These are phyloP conservation scores for Penicillium sp. DNA, from an alignment of 2,329 filamentous ascomycete genomes.

Conservation along the genomic window DNA sequence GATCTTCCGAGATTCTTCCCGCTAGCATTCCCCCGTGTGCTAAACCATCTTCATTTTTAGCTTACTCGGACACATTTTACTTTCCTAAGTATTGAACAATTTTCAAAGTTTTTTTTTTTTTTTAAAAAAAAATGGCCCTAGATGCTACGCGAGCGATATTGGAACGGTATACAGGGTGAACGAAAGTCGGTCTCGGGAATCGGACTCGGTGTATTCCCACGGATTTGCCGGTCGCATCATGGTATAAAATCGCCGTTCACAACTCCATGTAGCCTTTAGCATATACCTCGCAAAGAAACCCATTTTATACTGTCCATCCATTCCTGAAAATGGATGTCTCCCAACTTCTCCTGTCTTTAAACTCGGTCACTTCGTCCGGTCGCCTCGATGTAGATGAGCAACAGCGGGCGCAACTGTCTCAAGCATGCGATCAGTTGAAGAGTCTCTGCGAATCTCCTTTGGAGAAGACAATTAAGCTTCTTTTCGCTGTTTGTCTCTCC, in stretches of 20 bases:
- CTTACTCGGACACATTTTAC: no score
- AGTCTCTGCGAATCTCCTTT: conserved; percentile 1
- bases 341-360: background rate
- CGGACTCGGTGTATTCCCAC: background rate
- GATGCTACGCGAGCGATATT: background rate
- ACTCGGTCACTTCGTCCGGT: background rate
- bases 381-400: background rate
- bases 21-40: no score
- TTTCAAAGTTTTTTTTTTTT: no score
- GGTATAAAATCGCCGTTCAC: background rate
- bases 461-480: conserved; percentile 3
- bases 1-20: background rate
- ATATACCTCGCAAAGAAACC: background rate
- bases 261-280: background rate
- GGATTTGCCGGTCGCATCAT: background rate
- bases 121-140: background rate
- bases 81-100: no score
- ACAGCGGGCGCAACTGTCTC: conserved; percentile 3
- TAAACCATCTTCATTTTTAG: background rate
- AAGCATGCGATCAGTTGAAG: conserved; percentile 3
- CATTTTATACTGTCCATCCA: background rate
- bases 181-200: background rate
- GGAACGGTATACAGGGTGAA: background rate
- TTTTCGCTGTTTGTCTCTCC: background rate
- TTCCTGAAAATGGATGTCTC: background rate